Base-by-base conservation (phyloP, 1,284 basidiomycete species). In the Farysia itapuensis region DNA sequence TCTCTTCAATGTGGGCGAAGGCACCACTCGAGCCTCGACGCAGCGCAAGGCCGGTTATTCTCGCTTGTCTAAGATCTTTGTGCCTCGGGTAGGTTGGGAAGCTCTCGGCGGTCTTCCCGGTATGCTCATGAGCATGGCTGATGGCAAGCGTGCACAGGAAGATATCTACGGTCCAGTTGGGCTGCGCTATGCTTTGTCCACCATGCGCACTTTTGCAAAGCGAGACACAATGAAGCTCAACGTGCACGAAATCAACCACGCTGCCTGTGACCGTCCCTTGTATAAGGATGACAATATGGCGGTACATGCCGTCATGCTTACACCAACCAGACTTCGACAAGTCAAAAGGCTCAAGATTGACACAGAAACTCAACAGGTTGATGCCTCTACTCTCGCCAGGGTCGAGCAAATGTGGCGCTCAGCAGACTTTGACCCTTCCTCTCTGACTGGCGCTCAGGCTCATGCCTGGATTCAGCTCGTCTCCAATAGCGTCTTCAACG, bases 1-100 rank as follows among this genome's bases (percentile, higher is more conserved):
- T 66, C 80, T 92, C 39, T 90, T 94, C 81, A 92, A 93, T 77
- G 85, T 81, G 2, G 85, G 88, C 5, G 90, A 94, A 74, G 88
- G 87, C 43, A 86, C 86, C 0, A 85, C 85, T 38, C 80, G 91
- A 24, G 78, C 85, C 0, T 86, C 87, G 65, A 78, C 85, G 6
- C 86, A 91, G 78, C 84, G 84, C 59, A 80, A 79, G 49, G 78
- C 82, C 26, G 83, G 83, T 33, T 84, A 86, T 81, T 83, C 81
- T 66, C 84, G 83, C 44, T 80, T 86, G 2, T 82, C 81, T 35
- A 86, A 81, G 2, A 64, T 93, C 12, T 93, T 94, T 77, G 78
- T 92, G 48, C 86, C 86, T 1, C 83, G 84, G 39, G 80, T 84
- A 2, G 81, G 82, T 25, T 81, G 83, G 12, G 82, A 86, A 61